phyloP scores from a whole-genome alignment of 805 yeast species.

The Pichia sporocuriosa region DNA sequence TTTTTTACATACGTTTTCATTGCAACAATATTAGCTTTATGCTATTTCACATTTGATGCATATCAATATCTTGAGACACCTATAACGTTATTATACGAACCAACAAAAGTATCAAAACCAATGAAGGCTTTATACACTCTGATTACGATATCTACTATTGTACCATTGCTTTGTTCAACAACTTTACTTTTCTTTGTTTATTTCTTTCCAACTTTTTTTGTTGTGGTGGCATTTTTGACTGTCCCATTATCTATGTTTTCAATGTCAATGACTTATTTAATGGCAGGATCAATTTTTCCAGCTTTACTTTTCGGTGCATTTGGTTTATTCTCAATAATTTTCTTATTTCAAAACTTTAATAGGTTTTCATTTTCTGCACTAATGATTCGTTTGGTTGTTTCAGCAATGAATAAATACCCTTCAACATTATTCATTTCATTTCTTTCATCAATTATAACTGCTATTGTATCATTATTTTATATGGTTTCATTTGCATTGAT shows the following conservation, averaged over 20 bases:
- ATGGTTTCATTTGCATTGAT: conserved; percentile 59
- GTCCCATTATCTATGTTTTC: conserved; percentile 24
- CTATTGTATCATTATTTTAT: conserved; percentile 57
- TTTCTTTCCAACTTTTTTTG: conserved; percentile 25
- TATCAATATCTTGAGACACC: conserved; percentile 9
- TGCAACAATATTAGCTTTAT: conserved; percentile 18
- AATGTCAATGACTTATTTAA: conserved; percentile 17
- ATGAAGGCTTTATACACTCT: conserved; percentile 9
- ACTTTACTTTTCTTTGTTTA: conserved; percentile 21
- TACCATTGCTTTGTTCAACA: conserved; percentile 21
- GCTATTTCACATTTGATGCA: conserved; percentile 10
- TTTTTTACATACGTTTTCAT: conserved; percentile 51
- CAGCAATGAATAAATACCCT: conserved; percentile 68
- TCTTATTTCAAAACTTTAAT: conserved; percentile 21
- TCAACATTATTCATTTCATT: conserved; percentile 49
- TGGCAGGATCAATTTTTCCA: conserved; percentile 17
- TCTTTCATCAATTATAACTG: conserved; percentile 36
- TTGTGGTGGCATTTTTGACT: conserved; percentile 13
- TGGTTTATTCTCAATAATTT: conserved; percentile 19
- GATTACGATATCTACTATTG: conserved; percentile 8
- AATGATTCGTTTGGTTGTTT: conserved; percentile 44
- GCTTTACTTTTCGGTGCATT: conserved; percentile 17
- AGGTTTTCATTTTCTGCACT: conserved; percentile 27
- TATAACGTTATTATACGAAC: background rate
- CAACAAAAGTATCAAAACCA: conserved; percentile 7